These are phyloP conservation scores for Thraustochytrium sp. DNA, from an alignment of 352 stramenopile genomes.

Conservation along the genomic window DNA sequence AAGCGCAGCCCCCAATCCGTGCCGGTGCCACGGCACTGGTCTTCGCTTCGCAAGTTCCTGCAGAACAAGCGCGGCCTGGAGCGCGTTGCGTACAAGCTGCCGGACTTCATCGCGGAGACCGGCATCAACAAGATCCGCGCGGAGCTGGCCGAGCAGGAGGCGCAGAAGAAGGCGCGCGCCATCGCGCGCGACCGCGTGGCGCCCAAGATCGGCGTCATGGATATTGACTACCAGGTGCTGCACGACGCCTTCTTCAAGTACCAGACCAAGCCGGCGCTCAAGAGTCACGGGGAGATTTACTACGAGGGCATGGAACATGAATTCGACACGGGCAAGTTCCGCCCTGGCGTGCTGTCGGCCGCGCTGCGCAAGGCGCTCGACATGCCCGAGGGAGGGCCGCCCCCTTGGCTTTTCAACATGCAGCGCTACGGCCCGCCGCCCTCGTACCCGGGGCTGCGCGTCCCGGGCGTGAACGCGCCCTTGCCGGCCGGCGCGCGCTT, in stretches of 20 bases:
- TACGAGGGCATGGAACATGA: conserved; percentile 96
- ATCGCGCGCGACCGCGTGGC: conserved; percentile 73
- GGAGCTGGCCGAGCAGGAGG: conserved; percentile 57
- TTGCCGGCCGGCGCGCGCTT: conserved; percentile 85
- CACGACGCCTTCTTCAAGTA: conserved; percentile 98
- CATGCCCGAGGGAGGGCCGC: conserved; percentile 83
- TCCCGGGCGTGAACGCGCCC: conserved; percentile 93
- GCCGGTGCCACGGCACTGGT: conserved; percentile 91
- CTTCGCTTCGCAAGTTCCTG: conserved; percentile 96
- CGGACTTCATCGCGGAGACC: conserved; percentile 96
- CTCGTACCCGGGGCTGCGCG: conserved; percentile 89
- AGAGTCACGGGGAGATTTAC: conserved; percentile 70
- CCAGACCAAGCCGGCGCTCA: conserved; percentile 92
- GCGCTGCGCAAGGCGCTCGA: conserved; percentile 77
- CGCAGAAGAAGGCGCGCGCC: neutral
- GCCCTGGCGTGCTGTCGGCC: neutral
- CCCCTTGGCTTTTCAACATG: conserved; percentile 96
- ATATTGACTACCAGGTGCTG: conserved; percentile 94
- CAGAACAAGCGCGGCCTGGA: conserved; percentile 92
- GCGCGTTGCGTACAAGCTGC: conserved; percentile 86
- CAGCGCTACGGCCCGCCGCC: conserved; percentile 94
- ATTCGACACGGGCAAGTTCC: conserved; percentile 76
- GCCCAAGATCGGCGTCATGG: conserved; percentile 90
- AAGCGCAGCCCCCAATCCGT: conserved; percentile 93
- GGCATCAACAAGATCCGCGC: conserved; percentile 73